Base-by-base conservation (phyloP, 1,284 basidiomycete genomes). In the Cutaneotrichosporon dermatis region DNA sequence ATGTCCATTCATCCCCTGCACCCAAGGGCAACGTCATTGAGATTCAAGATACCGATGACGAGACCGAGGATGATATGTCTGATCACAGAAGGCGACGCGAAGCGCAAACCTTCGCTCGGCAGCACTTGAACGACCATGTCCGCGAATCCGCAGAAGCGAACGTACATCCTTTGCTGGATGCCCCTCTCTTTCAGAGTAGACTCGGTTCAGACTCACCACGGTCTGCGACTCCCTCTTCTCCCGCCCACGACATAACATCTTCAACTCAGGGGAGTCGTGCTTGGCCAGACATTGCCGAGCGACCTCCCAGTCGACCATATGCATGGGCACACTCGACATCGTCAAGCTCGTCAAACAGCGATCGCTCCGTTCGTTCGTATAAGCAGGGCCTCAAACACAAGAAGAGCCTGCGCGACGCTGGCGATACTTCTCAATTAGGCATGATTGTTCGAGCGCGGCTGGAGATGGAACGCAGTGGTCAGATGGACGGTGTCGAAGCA, bases 121-220 rank as follows among this genome's bases (percentile, higher is more conserved):
- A 4, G 7, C 39, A 58, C 12, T 35, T 63, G 25, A 63, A 63
- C 39, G 62, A 63, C 46, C 62, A 57, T 42, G 41, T 43, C 1
- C n/a, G 3, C n/a, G 36, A 10, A 11, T 11, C 51, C 10, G 39
- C 15, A 10, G 39, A 9, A 15, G 13, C 16, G 15, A 15, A 43
- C 5, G 16, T n/a, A 13, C 36, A 16, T 25, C 50, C 36, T 51
- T 9, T 39, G 11, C n/a, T 34, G 33, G 35, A 25, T 4, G 35
- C 9, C 25, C 15, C 34, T 9, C 15, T 15, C n/a, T 16, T 57
- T 2, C 25, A 25, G 25, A 25, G 25, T 25, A 25, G 25, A 25
- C 25, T 25, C 25, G 25, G 25, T 25, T 25, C 25, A 25, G 25
- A 25, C 25, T 25, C 25, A 25, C 25, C 25, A 25, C 25, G 25